Evolutionary conservation across 1,284 basidiomycete genomes (phyloP).

Genomic region (Boletus nobilissimus): DNA sequence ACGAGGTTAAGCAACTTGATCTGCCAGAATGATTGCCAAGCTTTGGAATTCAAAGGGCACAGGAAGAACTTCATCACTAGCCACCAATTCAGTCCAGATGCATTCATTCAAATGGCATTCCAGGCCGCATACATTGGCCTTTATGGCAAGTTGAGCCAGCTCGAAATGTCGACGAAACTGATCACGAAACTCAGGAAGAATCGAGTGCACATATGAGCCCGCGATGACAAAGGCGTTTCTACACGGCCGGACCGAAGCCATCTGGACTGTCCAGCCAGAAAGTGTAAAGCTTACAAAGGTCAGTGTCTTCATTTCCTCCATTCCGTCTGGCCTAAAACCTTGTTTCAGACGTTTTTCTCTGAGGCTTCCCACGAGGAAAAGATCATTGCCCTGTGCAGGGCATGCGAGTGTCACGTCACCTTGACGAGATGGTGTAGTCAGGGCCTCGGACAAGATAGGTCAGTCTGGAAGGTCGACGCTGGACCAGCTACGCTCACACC

Average conservation of each 20-base stretch:
- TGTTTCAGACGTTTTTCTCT: constrained; percentile 81
- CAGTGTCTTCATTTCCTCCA: constrained; percentile 12
- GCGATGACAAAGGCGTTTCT: constrained; percentile 98
- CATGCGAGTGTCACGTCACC: constrained; percentile 87
- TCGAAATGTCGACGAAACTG: neutral
- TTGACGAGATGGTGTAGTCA: constrained; percentile 47
- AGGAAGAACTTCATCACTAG: constrained; percentile 90
- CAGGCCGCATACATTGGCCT: constrained; percentile 96
- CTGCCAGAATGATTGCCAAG: constrained; percentile 96
- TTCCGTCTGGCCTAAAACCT: neutral
- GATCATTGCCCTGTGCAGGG: constrained; percentile 79
- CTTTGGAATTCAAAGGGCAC: constrained; percentile 86
- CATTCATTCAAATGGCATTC: constrained; percentile 97
- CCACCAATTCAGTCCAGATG: constrained; percentile 93
- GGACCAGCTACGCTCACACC: constrained; percentile 17
- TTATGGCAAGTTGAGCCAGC: constrained; percentile 67
- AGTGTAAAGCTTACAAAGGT: constrained; percentile 89
- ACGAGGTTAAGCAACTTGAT: constrained; percentile 94
- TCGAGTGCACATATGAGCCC: constrained; percentile 96
- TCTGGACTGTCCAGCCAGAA: constrained; percentile 88
- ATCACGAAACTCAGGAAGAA: constrained; percentile 63
- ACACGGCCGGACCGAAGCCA: constrained; percentile 96
- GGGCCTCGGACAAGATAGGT: constrained; percentile 91
- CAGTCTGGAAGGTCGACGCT: constrained; percentile 38
- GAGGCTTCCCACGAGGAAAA: constrained; percentile 79